Base-by-base conservation (phyloP, 2,329 filamentous ascomycete genomes). In the Ophiognomonia clavigignenti-juglandacearum region DNA sequence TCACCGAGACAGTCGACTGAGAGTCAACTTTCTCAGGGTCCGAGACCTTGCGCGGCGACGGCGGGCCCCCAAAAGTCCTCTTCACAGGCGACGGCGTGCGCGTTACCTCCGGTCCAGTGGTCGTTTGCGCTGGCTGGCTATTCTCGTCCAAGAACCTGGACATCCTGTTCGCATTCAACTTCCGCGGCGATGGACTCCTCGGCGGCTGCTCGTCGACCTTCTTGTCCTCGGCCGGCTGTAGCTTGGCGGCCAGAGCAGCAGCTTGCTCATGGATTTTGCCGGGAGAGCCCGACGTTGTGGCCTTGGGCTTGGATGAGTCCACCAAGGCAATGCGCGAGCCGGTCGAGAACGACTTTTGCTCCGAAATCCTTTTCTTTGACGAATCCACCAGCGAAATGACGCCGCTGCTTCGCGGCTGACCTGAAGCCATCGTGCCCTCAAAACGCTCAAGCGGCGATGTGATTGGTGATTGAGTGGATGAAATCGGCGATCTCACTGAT, bases 141-240 rank as follows among this genome's bases (percentile, higher is more conserved):
- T 65, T 56, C 35, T 75, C 72, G 47, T 76, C 75, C 13, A 81
- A 54, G 54, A 84, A 83, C 45, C 64, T 71, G 2, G 80, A 83
- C 63, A 82, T 73, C 45, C 78, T 70, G 60, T 78, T 83, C 60
- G 74, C 61, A 54, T 82, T 73, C 18, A 83, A 64, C 56, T 83
- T 81, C 48, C 69, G 72, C 1, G 82, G 80, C 14, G 80, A 80
- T 18, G 42, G 43, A 19, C 43, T 45, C 20, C 43, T 26, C 4
- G 71, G 60, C 4, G 76, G 67, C 50, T 73, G 70, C 23, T 65
- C 65, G 18, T 61, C 59, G 22, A 64, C 64, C 42, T 52, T 52
- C 32, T 42, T 45, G 37, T 63, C 55, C 39, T 60, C 54, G 14
- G 50, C 53, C n/a, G 57, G 57, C 24, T 58, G 56, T 22, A 35